Percentiles rank a stretch among this genome's conserved stretches.
phyloP scores from a whole-genome alignment of 2,329 filamentous ascomycete genomes.

The Scedosporium boydii region DNA sequence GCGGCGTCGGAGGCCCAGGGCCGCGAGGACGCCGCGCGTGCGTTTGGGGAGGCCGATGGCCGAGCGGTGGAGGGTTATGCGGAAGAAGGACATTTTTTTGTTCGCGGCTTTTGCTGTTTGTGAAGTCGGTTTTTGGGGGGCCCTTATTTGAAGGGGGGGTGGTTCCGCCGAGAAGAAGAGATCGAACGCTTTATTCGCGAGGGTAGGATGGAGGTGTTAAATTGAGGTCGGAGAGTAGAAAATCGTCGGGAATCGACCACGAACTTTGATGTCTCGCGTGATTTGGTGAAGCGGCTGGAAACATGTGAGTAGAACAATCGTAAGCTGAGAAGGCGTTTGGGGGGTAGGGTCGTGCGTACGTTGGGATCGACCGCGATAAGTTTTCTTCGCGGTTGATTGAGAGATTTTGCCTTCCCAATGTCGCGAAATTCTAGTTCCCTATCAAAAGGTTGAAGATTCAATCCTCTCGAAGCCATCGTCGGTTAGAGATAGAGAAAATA shows the following conservation, averaged over 20 bases:
- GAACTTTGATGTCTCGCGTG: background rate
- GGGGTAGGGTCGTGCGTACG: no score
- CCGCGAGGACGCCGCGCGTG: constrained; percentile 69
- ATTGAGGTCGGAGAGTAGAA: background rate
- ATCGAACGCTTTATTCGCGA: background rate
- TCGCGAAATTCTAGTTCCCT: background rate
- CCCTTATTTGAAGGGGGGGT: background rate
- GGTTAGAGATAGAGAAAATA: no score
- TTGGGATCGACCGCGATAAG: no score
- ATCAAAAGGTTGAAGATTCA: background rate
- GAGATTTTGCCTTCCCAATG: background rate
- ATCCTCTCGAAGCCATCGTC: no score
- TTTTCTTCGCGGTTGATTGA: background rate
- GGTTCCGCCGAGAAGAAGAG: background rate
- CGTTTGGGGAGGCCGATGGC: constrained; percentile 80
- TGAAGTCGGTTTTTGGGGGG: background rate
- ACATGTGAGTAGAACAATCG: background rate
- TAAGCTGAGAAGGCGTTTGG: no score
- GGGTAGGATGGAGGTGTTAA: background rate
- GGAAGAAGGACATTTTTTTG: constrained; percentile 65
- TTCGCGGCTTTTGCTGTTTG: background rate
- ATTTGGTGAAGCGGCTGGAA: background rate
- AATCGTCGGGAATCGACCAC: background rate
- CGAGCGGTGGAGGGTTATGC: constrained; percentile 81
- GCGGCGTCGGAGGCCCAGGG: constrained; percentile 77